A percentile compares a stretch with the other conserved stretches of the same genome.
Conservation (phyloP, 495 filamentous ascomycete genomes). For the Penicillium bovifimosum region DNA sequence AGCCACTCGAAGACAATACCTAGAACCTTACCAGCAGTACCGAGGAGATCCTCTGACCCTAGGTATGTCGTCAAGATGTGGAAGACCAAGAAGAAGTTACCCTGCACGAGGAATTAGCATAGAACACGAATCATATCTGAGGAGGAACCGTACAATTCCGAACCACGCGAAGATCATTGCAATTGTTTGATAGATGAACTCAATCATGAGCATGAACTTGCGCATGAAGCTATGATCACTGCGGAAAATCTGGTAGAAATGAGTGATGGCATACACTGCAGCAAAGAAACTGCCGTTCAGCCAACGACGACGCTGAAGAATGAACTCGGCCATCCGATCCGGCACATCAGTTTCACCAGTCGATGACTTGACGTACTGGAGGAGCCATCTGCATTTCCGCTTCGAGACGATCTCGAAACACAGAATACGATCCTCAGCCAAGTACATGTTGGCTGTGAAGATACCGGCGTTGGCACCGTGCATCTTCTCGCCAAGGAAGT, state of each 20-base stretch:
- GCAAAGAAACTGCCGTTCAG: conserved; percentile 99
- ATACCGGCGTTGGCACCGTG: conserved; percentile 94
- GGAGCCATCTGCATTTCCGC: conserved; percentile 91
- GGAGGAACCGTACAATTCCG: conserved; percentile 57
- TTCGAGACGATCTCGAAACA: conserved; percentile 99
- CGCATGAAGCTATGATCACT: conserved; percentile 82
- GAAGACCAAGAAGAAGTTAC: conserved; percentile 99
- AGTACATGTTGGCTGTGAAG: conserved; percentile 99
- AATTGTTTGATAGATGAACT: conserved; percentile 90
- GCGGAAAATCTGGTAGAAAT: conserved; percentile 92
- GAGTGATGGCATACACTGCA: conserved; percentile 87
- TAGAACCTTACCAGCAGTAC: conserved; percentile 68
- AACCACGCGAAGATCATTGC: conserved; percentile 99
- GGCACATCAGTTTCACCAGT: conserved; percentile 98
- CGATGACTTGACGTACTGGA: conserved; percentile 96
- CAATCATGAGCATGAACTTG: conserved; percentile 83
- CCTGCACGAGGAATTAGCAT: conserved; percentile 34
- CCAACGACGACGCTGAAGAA: conserved; percentile 94
- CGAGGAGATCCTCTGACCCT: conserved; percentile 58
- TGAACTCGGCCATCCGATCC: conserved; percentile 87
- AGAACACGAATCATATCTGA: not conserved
- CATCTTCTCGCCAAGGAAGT: conserved; percentile 97
- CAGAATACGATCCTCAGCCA: conserved; percentile 97
- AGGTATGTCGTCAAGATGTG: conserved; percentile 90
- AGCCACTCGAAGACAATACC: conserved; percentile 94